A percentile compares a stretch with the other conserved stretches of the same genome.
These are phyloP conservation scores for Fusarium tricinctum DNA, from an alignment of 2,329 filamentous ascomycete genomes.

Conservation along the genomic window DNA sequence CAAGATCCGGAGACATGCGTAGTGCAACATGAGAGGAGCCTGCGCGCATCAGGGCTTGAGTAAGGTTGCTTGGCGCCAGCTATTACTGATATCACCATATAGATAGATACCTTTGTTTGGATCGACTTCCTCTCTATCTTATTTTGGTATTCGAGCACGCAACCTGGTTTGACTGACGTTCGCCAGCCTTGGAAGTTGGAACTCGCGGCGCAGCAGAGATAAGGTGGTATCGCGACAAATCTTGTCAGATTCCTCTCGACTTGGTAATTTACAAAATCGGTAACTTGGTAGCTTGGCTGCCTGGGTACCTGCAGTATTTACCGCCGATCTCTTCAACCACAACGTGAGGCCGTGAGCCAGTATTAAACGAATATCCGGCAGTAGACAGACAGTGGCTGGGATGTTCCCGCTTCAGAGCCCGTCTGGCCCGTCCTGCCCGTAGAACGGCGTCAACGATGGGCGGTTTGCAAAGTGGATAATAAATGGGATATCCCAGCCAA, in stretches of 20 bases:
- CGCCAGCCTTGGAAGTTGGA: conserved; percentile 19
- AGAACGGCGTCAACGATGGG: conserved; percentile 25
- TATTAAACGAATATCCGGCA: conserved; percentile 19
- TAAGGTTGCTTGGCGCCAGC: conserved; percentile 36
- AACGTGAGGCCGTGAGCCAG: conserved; percentile 13
- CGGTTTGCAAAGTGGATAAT: conserved; percentile 12
- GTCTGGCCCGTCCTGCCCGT: conserved; percentile 5
- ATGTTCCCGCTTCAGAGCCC: conserved; percentile 26
- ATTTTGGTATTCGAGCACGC: conserved; percentile 15
- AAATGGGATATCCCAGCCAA: conserved; percentile 30
- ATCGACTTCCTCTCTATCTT: not conserved
- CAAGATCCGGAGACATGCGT: conserved; percentile 44
- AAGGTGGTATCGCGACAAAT: conserved; percentile 8
- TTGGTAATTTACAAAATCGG: conserved; percentile 9
- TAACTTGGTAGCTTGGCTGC: not conserved
- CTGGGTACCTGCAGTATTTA: conserved; percentile 36
- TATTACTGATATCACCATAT: conserved; percentile 34
- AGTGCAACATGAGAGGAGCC: conserved; percentile 43
- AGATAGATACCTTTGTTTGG: conserved; percentile 1
- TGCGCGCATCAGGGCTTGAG: conserved; percentile 23
- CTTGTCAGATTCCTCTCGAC: conserved; percentile 12
- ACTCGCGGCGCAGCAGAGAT: conserved; percentile 12
- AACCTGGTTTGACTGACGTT: conserved; percentile 6
- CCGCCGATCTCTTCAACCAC: conserved; percentile 19
- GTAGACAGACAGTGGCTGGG: conserved; percentile 36